Base-by-base conservation (phyloP, 306 rosid species). In the Malus domestica region DNA sequence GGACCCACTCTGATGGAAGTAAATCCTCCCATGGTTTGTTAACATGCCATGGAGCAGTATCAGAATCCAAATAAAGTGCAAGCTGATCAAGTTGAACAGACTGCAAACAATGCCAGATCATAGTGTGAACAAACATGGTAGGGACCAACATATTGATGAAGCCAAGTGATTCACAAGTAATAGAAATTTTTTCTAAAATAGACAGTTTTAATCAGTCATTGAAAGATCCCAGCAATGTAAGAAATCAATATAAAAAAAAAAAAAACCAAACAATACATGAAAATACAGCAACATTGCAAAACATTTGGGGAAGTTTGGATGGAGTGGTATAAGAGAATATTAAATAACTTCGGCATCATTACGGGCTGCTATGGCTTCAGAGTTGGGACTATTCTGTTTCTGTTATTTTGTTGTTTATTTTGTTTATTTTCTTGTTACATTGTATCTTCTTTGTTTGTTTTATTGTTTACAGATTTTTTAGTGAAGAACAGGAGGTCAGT, bases 1-100 rank as follows among this genome's bases (percentile, higher is more conserved):
- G 90, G 85, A 87, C 86, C 98, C 98, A 95, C 81, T 95, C 97
- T 6, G 96, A 89, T 74, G 98, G 98, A 85, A 83, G 90, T 87
- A 95, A 87, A 84, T 87, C 89, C 81, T 82, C 92, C 99, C 99
- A 95, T 70, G 88, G 85, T 83, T 89, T 90, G 76, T 86, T 75
- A 73, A 92, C 72, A 81, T 88, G 82, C 97, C 97, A 95, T 63
- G 97, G 91, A 72, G 83, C 80, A 74, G 86, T 83, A 89, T 92
- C 90, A 69, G 97, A 92, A 85, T 95, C 97, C 66, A 92, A 86
- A 87, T 95, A 95, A 66, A 92, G 84, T 66, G 96, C 99, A 71
- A 95, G 97, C 45, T 80, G 92, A 73, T 88, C 95, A 19, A 95
- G 99, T 73, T 89, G 93, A 77, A 95, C 96, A 35, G 89, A 86